Base-by-base conservation (phyloP, 805 yeast species). In the Metschnikowia matae region DNA sequence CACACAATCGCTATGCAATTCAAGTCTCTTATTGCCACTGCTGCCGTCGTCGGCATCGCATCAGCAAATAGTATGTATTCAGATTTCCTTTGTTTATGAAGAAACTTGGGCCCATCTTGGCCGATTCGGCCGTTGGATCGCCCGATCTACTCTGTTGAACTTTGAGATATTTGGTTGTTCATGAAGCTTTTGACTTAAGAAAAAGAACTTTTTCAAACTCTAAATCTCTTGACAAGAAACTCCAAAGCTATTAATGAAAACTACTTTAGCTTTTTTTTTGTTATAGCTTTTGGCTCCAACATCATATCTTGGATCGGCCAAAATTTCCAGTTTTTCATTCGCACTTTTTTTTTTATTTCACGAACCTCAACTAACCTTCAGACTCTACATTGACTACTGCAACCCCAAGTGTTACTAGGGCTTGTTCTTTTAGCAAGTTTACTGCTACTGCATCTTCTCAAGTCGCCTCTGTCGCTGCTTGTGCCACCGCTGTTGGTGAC, bases 381-480 rank as follows among this genome's bases (percentile, higher is more conserved):
- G 75, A 78, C 74, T 67, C 75, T 49, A 70, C 73, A 41, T 71
- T 79, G 59, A 75, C 81, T 51, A 69, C 78, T 43, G 72, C 76
- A 48, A 77, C 81, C 40, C 83, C 87, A 49, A 66, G 83, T 41
- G 83, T 81, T 54, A 64, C 80, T 50, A 77, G 79, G 55, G 81
- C 83, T 29, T 87, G 95, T 80, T 77, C 87, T 36, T 82, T 85
- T 74, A 62, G 74, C 29, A 68, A 73, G 45, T 74, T 77, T 59
- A 87, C 96, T 48, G 96, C 89, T 61, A 82, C 94, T 49, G 81
- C 84, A 40, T 89, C 90, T 71, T 61, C 87, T 32, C 91, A 89
- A 60, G 82, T 92, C 65, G 96, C 89, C 62, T 63, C 68, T 26
- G 80, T 86, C 48, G 70, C 88, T 45, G 76, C 83, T 43, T 94